A percentile compares a stretch with the other conserved stretches of the same genome.
phyloP scores from a whole-genome alignment of 129 eudicot genomes.

The Chrysanthemum makinoi region DNA sequence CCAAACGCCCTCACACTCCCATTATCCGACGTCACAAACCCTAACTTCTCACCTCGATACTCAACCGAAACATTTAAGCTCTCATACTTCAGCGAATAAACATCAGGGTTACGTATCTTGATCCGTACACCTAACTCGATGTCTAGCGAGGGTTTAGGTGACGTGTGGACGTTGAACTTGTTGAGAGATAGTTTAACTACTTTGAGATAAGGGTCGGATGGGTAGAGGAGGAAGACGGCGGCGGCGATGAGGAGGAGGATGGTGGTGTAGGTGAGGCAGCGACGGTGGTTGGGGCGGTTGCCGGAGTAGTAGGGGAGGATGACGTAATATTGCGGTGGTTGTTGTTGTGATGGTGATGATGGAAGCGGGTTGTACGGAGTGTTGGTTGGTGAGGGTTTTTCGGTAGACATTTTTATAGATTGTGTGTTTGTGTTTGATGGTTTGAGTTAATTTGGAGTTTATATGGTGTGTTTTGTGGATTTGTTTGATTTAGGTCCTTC shows the following conservation, averaged over 20 bases:
- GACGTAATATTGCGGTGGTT: constrained; percentile 38
- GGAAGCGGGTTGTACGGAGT: constrained; percentile 41
- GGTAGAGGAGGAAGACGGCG: constrained; percentile 68
- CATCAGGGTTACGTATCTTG: constrained; percentile 54
- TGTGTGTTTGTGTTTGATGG: not conserved
- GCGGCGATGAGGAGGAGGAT: constrained; percentile 52
- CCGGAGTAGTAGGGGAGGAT: constrained; percentile 43
- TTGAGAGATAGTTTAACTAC: constrained; percentile 54
- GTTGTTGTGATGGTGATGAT: constrained; percentile 24
- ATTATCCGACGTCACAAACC: constrained; percentile 60
- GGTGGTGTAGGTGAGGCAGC: constrained; percentile 31
- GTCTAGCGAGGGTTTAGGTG: constrained; percentile 56
- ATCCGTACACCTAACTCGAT: constrained; percentile 43
- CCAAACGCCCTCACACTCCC: constrained; percentile 59
- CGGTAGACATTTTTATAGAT: constrained; percentile 26
- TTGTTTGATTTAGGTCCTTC: not conserved
- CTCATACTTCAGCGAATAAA: constrained; percentile 47
- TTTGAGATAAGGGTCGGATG: constrained; percentile 70
- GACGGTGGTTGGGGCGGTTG: constrained; percentile 34
- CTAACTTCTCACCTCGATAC: constrained; percentile 71
- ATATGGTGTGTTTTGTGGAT: not conserved
- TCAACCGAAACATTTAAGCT: constrained; percentile 46
- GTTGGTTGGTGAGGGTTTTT: constrained; percentile 26
- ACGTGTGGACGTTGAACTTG: constrained; percentile 39
- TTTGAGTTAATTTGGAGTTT: not conserved